Evolutionary conservation across 371 early-diverging fungal genomes (phyloP), one percentile per base, ranked within the genome.

Genomic region (Mucor irregularis): DNA sequence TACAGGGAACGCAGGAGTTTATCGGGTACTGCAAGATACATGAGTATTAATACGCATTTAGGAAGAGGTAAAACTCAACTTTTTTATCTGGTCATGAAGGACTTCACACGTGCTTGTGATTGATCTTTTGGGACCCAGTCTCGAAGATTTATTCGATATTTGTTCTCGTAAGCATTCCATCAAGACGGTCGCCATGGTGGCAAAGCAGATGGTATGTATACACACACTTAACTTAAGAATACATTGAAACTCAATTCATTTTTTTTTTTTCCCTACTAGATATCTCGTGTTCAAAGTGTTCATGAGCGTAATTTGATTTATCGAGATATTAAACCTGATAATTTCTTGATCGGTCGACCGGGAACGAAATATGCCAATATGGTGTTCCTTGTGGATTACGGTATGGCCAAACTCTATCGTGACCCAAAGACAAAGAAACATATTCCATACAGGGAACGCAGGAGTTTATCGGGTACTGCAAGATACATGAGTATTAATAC

Each of bases 251-350:
- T 9, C 26, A 9, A 56, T 29, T 21, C 14, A 17, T 24, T 13
- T 49, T 38, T 33, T 49, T 33, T 21, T 34, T 16, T 30, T 22
- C 29, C 5, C 13, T 37, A 34, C n/a, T 14, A 34, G 10, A 52
- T 61, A 10, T 49, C 51, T 33, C 88, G 94, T 42, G 86, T 98
- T 16, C 97, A 99, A 82, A 83, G 85, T 30, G 86, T 99, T 34
- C 99, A 99, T 73, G 94, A 96, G 64, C 86, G 89, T 62, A 92
- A 95, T 69, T 78, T 95, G 61, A 90, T 99, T 34, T 99, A 99
- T 74, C 88, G 99, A 57, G 99, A 99, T 72, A 98, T 99, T 65
- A 99, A 99, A 71, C 99, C 99, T 21, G 99, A 99, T 71, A 99
- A 99, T 78, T 99, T 99, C 71, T 76, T 95, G 22, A 87, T 95